Evolutionary conservation across 1,284 basidiomycete species (phyloP).

Genomic region (Flammula alnicola): DNA sequence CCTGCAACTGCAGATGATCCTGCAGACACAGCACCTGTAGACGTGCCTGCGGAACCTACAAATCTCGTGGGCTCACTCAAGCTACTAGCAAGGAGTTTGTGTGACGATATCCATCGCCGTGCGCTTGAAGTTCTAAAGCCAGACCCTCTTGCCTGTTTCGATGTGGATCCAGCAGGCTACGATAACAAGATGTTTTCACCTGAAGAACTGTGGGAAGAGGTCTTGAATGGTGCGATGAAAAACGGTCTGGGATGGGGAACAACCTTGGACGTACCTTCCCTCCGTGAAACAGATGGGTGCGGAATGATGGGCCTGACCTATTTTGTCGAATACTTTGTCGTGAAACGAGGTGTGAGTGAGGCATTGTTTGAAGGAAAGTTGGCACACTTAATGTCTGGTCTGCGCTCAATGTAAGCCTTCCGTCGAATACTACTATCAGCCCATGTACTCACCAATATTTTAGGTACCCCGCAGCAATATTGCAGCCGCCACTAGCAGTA

Average conservation of each 20-base stretch:
- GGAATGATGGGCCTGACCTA: not conserved
- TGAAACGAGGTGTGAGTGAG: not conserved
- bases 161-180: not conserved
- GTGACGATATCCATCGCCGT: not conserved
- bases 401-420: not conserved
- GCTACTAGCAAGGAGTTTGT: not conserved
- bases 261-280: not conserved
- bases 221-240: not conserved
- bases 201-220: not conserved
- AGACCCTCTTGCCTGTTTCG: not conserved
- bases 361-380: constrained; percentile 4
- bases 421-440: not conserved
- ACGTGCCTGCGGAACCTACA: too few relatives aligned
- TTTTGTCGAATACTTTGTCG: not conserved
- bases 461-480: not conserved
- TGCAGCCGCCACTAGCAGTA: not conserved
- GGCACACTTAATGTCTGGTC: not conserved
- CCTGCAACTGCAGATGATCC: too few relatives aligned
- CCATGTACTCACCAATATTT: not conserved
- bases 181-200: not conserved
- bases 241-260: not conserved
- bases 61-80: too few relatives aligned
- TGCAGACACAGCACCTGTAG: too few relatives aligned
- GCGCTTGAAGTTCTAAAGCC: not conserved
- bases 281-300: not conserved